These are phyloP conservation scores for Hawksworthiomyces lignivorus DNA, from an alignment of 2,329 filamentous ascomycete genomes.

Conservation along the genomic window DNA sequence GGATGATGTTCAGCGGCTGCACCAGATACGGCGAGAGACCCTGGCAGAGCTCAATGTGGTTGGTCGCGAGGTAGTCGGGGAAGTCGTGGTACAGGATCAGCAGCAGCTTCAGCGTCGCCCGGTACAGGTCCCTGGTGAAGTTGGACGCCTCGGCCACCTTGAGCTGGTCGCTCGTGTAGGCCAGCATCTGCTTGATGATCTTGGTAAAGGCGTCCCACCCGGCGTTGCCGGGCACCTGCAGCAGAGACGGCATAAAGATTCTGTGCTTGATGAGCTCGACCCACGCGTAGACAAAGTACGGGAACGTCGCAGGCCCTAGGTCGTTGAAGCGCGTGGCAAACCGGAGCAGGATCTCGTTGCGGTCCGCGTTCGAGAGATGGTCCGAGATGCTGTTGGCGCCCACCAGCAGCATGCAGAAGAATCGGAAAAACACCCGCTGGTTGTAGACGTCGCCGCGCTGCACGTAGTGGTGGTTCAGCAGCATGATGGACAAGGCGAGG, in stretches of 20 bases:
- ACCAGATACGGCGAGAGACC: conserved; percentile 76
- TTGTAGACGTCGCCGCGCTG: conserved; percentile 76
- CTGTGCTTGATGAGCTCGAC: conserved; percentile 75
- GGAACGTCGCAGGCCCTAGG: conserved; percentile 69
- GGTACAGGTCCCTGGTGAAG: conserved; percentile 75
- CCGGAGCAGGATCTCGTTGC: conserved; percentile 61
- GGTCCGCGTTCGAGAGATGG: conserved; percentile 52
- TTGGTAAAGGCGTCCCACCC: conserved; percentile 74
- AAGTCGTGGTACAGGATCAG: conserved; percentile 88
- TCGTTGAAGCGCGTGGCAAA: conserved; percentile 65
- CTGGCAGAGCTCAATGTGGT: conserved; percentile 74
- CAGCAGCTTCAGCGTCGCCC: conserved; percentile 73
- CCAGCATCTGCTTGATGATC: conserved; percentile 64
- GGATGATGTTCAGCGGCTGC: conserved; percentile 80
- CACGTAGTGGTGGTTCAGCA: conserved; percentile 79
- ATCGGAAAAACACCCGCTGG: conserved; percentile 81
- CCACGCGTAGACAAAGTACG: conserved; percentile 82
- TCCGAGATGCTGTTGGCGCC: conserved; percentile 36
- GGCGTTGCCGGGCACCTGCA: conserved; percentile 56
- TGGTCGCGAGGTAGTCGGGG: conserved; percentile 83
- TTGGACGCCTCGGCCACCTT: conserved; percentile 60
- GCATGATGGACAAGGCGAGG: conserved; percentile 67
- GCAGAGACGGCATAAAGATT: conserved; percentile 70
- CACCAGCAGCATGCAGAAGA: conserved; percentile 77
- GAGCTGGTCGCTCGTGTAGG: conserved; percentile 70